These are phyloP conservation scores for Triangularia verruculosa DNA, from an alignment of 2,329 filamentous ascomycete species.

Conservation along the genomic window DNA sequence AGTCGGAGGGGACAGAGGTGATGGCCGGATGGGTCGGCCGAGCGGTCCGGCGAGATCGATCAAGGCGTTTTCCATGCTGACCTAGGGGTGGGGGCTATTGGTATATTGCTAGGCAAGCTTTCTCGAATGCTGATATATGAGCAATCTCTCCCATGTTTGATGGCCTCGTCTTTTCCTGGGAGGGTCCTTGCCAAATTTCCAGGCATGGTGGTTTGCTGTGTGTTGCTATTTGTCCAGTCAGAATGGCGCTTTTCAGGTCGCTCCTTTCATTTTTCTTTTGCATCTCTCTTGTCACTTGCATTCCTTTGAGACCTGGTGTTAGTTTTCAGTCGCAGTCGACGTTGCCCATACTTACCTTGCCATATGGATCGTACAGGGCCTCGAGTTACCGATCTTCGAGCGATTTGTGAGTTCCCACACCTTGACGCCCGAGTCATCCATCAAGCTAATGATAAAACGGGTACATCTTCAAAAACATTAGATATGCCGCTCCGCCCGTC, in stretches of 20 bases:
- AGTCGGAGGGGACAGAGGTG: not conserved
- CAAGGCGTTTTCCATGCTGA: not conserved
- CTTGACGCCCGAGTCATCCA: not conserved
- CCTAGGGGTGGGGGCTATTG: not conserved
- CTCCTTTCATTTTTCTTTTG: conserved; percentile 6
- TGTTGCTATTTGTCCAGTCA: too few species aligned
- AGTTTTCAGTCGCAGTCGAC: conserved; percentile 18
- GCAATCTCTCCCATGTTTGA: not conserved
- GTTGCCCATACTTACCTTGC: conserved; percentile 28
- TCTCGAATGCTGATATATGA: not conserved
- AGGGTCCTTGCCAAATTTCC: not conserved
- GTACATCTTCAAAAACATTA: conserved; percentile 24
- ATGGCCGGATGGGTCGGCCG: not conserved
- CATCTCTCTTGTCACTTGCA: conserved; percentile 3
- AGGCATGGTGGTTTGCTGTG: not conserved
- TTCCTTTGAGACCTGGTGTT: conserved; percentile 18
- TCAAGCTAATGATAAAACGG: not conserved
- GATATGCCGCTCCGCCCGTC: conserved; percentile 23
- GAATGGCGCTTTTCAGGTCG: not conserved
- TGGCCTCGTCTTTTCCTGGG: not conserved
- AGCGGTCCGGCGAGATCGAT: not conserved
- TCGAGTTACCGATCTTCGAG: conserved; percentile 21
- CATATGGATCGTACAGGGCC: conserved; percentile 29
- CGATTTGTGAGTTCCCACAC: conserved; percentile 25
- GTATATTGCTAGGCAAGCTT: not conserved